Base-by-base conservation (phyloP, 2,329 filamentous ascomycete genomes). In the Paraphoma sp. region DNA sequence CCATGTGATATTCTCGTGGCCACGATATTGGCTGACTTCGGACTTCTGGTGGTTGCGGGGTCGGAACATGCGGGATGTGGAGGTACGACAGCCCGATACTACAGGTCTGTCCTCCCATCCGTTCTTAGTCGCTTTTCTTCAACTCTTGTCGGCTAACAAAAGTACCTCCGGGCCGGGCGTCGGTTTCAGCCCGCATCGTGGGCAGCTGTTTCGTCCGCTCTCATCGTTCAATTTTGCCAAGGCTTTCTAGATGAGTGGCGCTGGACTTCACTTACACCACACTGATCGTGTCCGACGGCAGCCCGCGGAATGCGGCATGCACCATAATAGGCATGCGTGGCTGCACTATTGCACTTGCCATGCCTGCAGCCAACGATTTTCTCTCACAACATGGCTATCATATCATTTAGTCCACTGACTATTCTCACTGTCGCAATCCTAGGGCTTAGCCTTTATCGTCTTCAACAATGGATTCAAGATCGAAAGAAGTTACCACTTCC, bases 401-500 rank as follows among this genome's bases (percentile, higher is more conserved):
- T 23, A 5, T 23, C 23, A 2, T 36, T 3, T 36, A 36, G 33
- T 36, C 33, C 33, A 7, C 3, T 14, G 14, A 10, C 33, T 10
- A 6, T 36, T 36, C 9, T 36, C 6, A 10, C 7, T 6, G 14
- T 36, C 33, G 33, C 33, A 36, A 36, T 36, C 9, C 10, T 14
- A 14, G 33, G 33, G 3, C 10, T 36, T 2, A 3, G 9, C 33
- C 33, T 36, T 6, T 36, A 10, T 36, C 33, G 33, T 14, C 14
- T 53, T 29, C 53, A 43, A n/a, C 29, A 14, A 49, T 52, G 44
- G 48, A 12, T 45, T 12, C 28, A 49, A 29, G 31, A 49, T 28
- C 44, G 30, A 29, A 29, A 28, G 10, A 54, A 54, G 41, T 14
- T 58, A 5, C 56, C 56, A 9, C 33, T 58, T 14, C 51, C 56